Evolutionary conservation across 805 yeast genomes (phyloP).

Genomic region (Wickerhamiella allomyrinae): DNA sequence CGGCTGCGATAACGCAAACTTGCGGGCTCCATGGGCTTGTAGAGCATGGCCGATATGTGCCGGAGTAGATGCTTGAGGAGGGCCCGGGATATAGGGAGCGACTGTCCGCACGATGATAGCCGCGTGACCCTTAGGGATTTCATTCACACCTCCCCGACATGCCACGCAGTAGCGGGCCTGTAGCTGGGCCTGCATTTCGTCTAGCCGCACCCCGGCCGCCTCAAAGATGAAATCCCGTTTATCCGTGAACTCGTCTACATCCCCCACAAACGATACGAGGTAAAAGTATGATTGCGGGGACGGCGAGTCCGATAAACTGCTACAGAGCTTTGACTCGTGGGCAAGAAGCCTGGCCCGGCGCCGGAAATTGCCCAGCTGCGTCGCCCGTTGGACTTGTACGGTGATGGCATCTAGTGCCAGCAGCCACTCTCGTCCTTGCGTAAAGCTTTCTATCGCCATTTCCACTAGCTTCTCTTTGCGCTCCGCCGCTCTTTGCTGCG

Average conservation of each 20-base stretch:
- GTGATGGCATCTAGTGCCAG: not conserved
- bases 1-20: not conserved
- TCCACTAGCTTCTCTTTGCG: not conserved
- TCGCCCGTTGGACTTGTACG: not conserved
- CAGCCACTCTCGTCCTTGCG: not conserved
- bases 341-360: not conserved
- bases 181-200: not conserved
- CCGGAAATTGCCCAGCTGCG: not conserved
- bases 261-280: not conserved
- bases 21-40: not conserved
- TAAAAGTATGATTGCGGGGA: not conserved
- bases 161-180: not conserved
- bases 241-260: not conserved
- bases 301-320: not conserved
- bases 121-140: not conserved
- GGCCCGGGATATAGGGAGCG: not conserved
- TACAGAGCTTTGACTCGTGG: not conserved
- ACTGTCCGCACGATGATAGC: not conserved
- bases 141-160: not conserved
- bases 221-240: not conserved
- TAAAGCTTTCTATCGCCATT: slow-evolving; percentile 1
- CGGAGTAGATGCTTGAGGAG: not conserved
- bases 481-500: not conserved
- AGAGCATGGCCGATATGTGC: not conserved
- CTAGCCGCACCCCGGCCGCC: not conserved